A percentile compares a stretch with the other conserved stretches of the same genome.
Evolutionary conservation across 2,329 filamentous ascomycete species (phyloP).

Genomic region (Lecanoromycetidae sp.): DNA sequence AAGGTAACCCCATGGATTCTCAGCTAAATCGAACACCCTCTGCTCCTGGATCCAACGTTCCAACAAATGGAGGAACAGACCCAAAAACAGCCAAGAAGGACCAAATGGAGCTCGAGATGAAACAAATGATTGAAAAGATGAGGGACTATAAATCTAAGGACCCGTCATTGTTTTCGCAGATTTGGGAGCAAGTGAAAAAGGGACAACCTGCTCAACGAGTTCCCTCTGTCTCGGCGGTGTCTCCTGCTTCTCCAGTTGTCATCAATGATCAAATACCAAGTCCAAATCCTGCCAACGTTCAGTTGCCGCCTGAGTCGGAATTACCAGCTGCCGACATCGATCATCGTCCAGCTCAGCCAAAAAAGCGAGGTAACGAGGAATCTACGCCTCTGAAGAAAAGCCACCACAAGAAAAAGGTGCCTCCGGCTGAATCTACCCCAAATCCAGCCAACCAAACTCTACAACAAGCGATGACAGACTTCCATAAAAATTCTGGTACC

Average conservation of each 20-base stretch:
- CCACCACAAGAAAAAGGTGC: background rate
- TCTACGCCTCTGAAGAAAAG: background rate
- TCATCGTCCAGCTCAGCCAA: slow-evolving; percentile 22
- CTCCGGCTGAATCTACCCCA: background rate
- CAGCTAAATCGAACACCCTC: background rate
- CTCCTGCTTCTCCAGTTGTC: slow-evolving; percentile 1
- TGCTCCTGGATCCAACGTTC: background rate
- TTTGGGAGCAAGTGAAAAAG: slow-evolving; percentile 44
- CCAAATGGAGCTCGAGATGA: slow-evolving; percentile 40
- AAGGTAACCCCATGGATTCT: background rate
- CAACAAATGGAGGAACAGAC: background rate
- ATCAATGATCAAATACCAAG: slow-evolving; percentile 4
- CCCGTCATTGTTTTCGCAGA: slow-evolving; percentile 41
- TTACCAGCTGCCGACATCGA: slow-evolving; percentile 19
- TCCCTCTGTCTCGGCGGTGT: slow-evolving; percentile 1
- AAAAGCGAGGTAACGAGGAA: slow-evolving; percentile 16
- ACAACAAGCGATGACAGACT: background rate
- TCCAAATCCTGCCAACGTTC: background rate
- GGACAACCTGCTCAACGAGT: slow-evolving; percentile 14
- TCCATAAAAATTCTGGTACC: background rate
- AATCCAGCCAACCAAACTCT: background rate
- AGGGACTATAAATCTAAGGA: slow-evolving; percentile 44
- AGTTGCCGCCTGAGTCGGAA: slow-evolving; percentile 16
- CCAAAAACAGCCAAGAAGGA: slow-evolving; percentile 18
- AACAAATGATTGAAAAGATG: slow-evolving; percentile 46